Percentiles rank a stretch among this genome's conserved stretches.
Conservation (phyloP, 495 filamentous ascomycete genomes). For the Aeminium ludgeri region DNA sequence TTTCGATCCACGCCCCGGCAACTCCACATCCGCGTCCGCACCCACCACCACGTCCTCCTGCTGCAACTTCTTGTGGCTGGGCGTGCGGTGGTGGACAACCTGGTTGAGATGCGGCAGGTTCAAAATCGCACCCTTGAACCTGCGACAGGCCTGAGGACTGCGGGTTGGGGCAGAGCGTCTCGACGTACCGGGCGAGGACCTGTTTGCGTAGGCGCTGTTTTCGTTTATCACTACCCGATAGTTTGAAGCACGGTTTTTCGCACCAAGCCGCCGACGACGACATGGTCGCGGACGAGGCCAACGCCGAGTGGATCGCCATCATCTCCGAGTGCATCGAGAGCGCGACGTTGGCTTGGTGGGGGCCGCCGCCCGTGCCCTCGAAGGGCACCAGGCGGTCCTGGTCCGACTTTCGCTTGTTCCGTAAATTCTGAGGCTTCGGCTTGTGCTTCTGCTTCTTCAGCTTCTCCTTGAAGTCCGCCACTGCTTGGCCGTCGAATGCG, state of each 20-base stretch:
- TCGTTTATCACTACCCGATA: slow-evolving; percentile 32
- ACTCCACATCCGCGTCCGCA: slow-evolving; percentile 18
- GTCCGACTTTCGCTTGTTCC: not conserved
- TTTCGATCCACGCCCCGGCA: slow-evolving; percentile 7
- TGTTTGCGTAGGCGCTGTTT: slow-evolving; percentile 26
- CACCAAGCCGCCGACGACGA: slow-evolving; percentile 26
- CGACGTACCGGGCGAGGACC: slow-evolving; percentile 29
- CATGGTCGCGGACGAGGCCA: slow-evolving; percentile 28
- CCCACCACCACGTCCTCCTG: slow-evolving; percentile 14
- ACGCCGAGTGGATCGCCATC: slow-evolving; percentile 37
- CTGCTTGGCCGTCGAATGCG: slow-evolving; percentile 18
- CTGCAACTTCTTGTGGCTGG: slow-evolving; percentile 16
- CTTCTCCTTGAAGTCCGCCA: slow-evolving; percentile 24
- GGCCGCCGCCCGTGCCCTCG: slow-evolving; percentile 17
- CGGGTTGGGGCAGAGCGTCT: slow-evolving; percentile 26
- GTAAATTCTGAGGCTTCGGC: slow-evolving; percentile 10
- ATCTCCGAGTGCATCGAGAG: slow-evolving; percentile 39
- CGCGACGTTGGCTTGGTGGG: slow-evolving; percentile 24
- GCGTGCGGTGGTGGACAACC: slow-evolving; percentile 15
- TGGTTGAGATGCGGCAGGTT: slow-evolving; percentile 31
- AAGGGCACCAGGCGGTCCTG: slow-evolving; percentile 17
- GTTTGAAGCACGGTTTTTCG: slow-evolving; percentile 34
- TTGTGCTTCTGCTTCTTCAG: slow-evolving; percentile 24
- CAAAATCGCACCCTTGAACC: slow-evolving; percentile 34
- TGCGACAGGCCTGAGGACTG: slow-evolving; percentile 18